A percentile compares a stretch with the other conserved stretches of the same genome.
Evolutionary conservation across 2,329 filamentous ascomycete genomes (phyloP).

Genomic region (Monosporascus cannonballus): DNA sequence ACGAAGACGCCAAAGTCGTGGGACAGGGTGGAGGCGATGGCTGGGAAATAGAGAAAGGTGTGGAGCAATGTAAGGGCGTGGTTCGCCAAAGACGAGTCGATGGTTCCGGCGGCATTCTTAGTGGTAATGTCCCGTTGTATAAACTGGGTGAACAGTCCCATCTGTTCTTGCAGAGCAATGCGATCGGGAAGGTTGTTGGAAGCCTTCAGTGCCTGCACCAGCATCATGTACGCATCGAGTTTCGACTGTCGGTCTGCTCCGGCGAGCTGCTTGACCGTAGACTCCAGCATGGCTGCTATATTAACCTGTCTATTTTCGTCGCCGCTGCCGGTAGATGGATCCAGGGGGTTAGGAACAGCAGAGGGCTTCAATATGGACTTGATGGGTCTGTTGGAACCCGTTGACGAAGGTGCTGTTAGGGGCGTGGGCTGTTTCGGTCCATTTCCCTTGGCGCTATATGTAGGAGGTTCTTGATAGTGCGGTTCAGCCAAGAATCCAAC

Average conservation of each 20-base stretch:
- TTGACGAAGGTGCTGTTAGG: constrained; percentile 32
- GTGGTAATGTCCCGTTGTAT: constrained; percentile 74
- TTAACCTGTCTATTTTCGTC: constrained; percentile 37
- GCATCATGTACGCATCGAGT: constrained; percentile 79
- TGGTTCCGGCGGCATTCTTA: constrained; percentile 46
- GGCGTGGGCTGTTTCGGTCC: constrained; percentile 32
- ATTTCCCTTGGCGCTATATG: constrained; percentile 35
- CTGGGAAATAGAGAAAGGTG: constrained; percentile 68
- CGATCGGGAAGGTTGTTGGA: constrained; percentile 78
- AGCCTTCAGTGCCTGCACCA: constrained; percentile 69
- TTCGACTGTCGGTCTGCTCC: constrained; percentile 65
- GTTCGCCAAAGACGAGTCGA: constrained; percentile 65
- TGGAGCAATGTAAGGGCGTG: constrained; percentile 74
- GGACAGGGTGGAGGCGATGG: constrained; percentile 63
- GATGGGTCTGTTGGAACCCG: constrained; percentile 38
- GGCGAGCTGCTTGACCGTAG: constrained; percentile 73
- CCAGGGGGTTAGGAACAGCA: constrained; percentile 40
- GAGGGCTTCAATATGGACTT: constrained; percentile 75
- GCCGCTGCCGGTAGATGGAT: constrained; percentile 36
- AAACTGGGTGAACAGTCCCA: constrained; percentile 72
- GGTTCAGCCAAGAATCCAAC: constrained; percentile 52
- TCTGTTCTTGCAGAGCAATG: constrained; percentile 66
- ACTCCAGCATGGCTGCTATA: constrained; percentile 78
- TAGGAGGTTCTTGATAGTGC: constrained; percentile 50
- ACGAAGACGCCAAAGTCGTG: constrained; percentile 77